Percentiles rank a stretch among this genome's conserved stretches.
phyloP scores from a whole-genome alignment of 305 asterid genomes.

The Solanum hybrid region DNA sequence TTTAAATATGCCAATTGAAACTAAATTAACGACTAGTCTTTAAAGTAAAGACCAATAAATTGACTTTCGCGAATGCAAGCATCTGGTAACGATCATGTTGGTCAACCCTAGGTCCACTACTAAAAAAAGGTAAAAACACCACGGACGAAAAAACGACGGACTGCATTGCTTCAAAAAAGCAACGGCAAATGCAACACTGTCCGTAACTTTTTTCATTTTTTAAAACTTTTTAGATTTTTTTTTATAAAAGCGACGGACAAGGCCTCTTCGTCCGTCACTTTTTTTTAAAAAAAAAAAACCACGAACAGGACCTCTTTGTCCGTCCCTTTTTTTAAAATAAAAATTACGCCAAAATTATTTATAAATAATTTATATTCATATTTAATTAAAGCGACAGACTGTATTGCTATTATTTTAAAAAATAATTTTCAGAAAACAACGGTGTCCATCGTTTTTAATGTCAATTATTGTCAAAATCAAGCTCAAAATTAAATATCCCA shows the following conservation, averaged over 20 bases:
- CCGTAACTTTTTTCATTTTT: no score
- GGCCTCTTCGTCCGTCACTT: background rate
- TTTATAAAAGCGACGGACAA: background rate
- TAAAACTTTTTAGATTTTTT: no score
- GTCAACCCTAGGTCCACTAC: background rate
- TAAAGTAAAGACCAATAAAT: background rate
- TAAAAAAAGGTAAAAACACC: no score
- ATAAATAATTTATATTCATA: no score
- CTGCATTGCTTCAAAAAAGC: background rate
- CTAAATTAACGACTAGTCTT: background rate
- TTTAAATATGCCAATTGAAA: background rate
- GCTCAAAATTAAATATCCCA: background rate
- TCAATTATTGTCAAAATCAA: background rate
- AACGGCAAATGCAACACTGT: background rate
- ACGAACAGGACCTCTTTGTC: no score
- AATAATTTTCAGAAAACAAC: no score
- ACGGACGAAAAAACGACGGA: background rate
- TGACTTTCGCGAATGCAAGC: background rate
- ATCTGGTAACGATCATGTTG: background rate
- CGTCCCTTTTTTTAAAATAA: no score
- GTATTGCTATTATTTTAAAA: no score
- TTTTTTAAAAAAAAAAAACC: no score
- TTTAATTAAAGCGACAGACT: background rate
- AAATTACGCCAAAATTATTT: background rate
- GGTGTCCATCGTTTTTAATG: background rate